Evolutionary conservation across 2,329 filamentous ascomycete species (phyloP).

Genomic region (Colletotrichum trifolii): DNA sequence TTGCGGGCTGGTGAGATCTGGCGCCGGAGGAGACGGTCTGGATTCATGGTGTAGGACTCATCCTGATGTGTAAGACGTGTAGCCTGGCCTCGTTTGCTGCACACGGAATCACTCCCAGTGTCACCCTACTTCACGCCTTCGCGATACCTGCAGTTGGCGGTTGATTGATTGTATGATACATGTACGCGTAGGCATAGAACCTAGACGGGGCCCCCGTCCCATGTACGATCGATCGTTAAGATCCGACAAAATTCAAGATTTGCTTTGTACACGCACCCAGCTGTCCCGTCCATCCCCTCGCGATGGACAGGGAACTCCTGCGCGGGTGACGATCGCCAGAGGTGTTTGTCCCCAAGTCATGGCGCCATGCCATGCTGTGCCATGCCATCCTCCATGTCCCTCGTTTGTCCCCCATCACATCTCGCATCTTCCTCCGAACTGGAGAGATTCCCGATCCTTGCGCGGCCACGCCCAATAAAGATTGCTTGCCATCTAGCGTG

Average conservation of each 20-base stretch:
- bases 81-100: background rate
- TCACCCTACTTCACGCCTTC: background rate
- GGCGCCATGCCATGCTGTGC: background rate
- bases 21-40: too few relatives aligned
- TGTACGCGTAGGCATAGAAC: too few relatives aligned
- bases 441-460: background rate
- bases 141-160: background rate
- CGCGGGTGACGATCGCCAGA: too few relatives aligned
- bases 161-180: background rate
- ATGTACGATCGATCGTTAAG: slow-evolving; percentile 16
- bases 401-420: background rate
- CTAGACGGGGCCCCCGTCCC: background rate
- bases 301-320: background rate
- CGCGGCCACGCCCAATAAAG: background rate
- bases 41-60: background rate
- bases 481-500: too few relatives aligned
- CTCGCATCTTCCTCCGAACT: background rate
- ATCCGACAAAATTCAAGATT: slow-evolving; percentile 10
- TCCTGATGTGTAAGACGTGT: background rate
- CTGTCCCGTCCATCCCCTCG: background rate
- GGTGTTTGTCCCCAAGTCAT: too few relatives aligned
- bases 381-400: background rate
- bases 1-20: background rate
- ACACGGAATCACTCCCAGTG: background rate
- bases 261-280: background rate